Conservation (phyloP, 2,329 filamentous ascomycete genomes). For the Rutstroemia sp. region DNA sequence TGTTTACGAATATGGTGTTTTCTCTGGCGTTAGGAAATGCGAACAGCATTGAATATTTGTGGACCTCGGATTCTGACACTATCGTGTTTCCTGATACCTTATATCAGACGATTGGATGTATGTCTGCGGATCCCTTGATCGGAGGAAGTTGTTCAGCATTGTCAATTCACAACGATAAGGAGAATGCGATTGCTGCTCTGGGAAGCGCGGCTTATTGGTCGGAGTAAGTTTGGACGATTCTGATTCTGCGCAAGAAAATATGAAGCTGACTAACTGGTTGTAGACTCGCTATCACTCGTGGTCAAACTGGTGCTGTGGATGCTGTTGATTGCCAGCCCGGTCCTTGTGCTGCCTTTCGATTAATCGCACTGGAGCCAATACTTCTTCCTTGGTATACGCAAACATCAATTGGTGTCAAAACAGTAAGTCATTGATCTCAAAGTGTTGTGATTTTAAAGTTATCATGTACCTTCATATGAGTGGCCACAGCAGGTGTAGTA, state of each 20-base stretch:
- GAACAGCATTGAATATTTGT: conserved; percentile 30
- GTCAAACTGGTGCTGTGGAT: conserved; percentile 26
- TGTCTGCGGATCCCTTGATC: conserved; percentile 28
- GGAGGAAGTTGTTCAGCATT: conserved; percentile 31
- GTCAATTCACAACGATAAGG: conserved; percentile 30
- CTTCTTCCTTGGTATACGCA: conserved; percentile 33
- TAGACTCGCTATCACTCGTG: conserved; percentile 28
- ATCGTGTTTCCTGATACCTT: conserved; percentile 15
- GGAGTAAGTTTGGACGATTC: conserved; percentile 13
- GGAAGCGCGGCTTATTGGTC: conserved; percentile 31
- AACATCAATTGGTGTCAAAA: conserved; percentile 29
- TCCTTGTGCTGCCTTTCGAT: conserved; percentile 31
- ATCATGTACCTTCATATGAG: too few relatives aligned
- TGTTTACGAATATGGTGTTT: conserved; percentile 33
- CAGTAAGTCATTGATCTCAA: conserved; percentile 9
- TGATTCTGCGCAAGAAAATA: not conserved
- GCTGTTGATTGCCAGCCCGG: conserved; percentile 33
- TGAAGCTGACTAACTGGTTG: not conserved
- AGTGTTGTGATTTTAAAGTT: too few relatives aligned
- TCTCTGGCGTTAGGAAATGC: conserved; percentile 29
- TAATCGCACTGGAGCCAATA: conserved; percentile 27
- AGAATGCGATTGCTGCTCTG: conserved; percentile 27
- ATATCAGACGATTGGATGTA: conserved; percentile 26
- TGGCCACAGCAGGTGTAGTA: too few relatives aligned
- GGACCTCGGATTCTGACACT: conserved; percentile 32